Evolutionary conservation across 2,329 filamentous ascomycete genomes (phyloP), one percentile per base, ranked within the genome.

Genomic region (Ilyonectria robusta): DNA sequence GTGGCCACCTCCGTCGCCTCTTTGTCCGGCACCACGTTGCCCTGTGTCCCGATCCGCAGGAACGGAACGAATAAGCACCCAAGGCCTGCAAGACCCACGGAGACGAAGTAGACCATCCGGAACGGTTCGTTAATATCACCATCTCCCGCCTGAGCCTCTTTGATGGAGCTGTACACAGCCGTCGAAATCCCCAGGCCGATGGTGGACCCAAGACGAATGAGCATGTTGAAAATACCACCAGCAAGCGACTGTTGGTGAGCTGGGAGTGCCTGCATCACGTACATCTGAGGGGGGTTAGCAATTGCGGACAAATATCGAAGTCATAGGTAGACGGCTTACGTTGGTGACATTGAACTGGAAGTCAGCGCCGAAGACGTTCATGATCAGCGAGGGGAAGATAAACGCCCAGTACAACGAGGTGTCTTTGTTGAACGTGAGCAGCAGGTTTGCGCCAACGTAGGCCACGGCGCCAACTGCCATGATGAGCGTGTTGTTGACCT

Each of bases 331-430:
- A 21, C 37, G 9, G 79, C 86, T 72, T 76, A 90, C 87, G 72
- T 93, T 93, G 4, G 88, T 87, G 23, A 93, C 90, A 66, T 92
- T 92, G 77, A 92, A 93, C 65, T 92, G 87, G 37, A 93, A 86
- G 74, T 93, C 91, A 0, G 90, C 90, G 1, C 91, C 91, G 4
- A 91, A 81, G 1, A 92, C 90, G 23, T 86, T 85, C 29, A 93
- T 78, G 6, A 89, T 78, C 44, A 92, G 78, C 0, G 85, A 85
- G 0, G 90, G 89, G 75, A 93, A 93, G 6, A 87, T 84, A 66
- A 91, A 89, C 0, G 86, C 86, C 91, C 91, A 93, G 76, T 93
- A 93, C 19, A 82, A 84, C 62, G 85, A 85, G 10, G 86, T 82
- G 1, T 84, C 76, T 44, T 82, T 79, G 72, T 91, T 88, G 55